Evolutionary conservation across 257 asterid genomes (phyloP), one percentile per base, ranked within the genome.

Genomic region (Salvia hispanica): DNA sequence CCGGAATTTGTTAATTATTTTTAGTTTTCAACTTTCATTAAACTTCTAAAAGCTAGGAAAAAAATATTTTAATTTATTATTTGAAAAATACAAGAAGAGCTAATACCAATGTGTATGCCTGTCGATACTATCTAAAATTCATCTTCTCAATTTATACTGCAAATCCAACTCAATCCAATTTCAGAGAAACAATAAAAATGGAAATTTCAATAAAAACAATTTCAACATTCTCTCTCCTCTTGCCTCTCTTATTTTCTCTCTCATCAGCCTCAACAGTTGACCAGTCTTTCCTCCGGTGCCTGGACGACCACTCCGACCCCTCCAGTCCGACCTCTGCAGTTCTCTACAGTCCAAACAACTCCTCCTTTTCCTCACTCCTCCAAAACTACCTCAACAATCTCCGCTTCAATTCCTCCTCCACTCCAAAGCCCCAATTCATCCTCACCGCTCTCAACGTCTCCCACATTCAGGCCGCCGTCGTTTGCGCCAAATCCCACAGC

Each of bases 381-480:
- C 54, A 65, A 71, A 6, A 36, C 28, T 58, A 58, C 64, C 48
- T 58, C 50, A 83, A 56, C 48, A 83, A 83, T 45, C 82, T 57
- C 21, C 78, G 83, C 10, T 81, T 62, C 64, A 81, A 77, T 37
- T 58, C 52, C 3, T 53, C 83, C 25, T 15, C 76, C 2, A 67
- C 78, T n/a, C 73, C 76, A 0, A 81, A 84, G 62, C 86, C 89
- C 4, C 72, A 25, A 16, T 60, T 81, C 56, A 81, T 84, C 2
- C 31, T 84, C 61, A 73, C 86, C 10, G 78, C 85, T 0, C 14
- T 39, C 1, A 63, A 66, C 28, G 79, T 71, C 3, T 65, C 81
- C 8, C 88, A 81, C 47, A 58, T 83, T 13, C 73, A 80, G 34
- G 78, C 81, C 0, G 51, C 75, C 3, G 66, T 83, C 3, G 8